Evolutionary conservation across 306 rosid genomes (phyloP), one percentile per base, ranked within the genome.

Genomic region (Bauhinia variegata): DNA sequence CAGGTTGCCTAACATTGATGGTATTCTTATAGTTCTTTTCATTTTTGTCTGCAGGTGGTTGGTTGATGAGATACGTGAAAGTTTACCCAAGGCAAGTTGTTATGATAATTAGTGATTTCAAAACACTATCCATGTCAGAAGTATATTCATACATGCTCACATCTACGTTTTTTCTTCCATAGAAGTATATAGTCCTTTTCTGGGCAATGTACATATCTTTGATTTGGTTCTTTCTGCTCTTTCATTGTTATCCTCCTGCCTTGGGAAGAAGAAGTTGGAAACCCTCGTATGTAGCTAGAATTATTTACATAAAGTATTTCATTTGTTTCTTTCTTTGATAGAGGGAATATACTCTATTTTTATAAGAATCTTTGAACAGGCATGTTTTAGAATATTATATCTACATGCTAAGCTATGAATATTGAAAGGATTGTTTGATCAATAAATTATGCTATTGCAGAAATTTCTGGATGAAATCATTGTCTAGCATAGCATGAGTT

Each of bases 21-120:
- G 18, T 75, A 17, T 51, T 68, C 60, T 70, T 64, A 11, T 32
- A 18, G 49, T 59, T 63, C 58, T 77, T 58, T 51, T 74, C 37
- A 66, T 60, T 41, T 77, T 76, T 49, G 64, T 70, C 58, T 68
- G 66, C 82, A 93, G 98, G 80, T 93, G 98, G 98, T 73, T 93
- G 88, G 52, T 93, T 82, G 98, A 88, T 65, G 98, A 93, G 81
- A 85, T 93, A 14, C 69, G 64, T 51, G 98, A 93, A 73, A 93
- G 95, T 83, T 80, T 93, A 75, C 95, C 96, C 38, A 83, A 89
- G 91, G 97, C 67, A 83, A 83, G 89, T 64, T 75, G 46, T 56
- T 53, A 52, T 57, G 14, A 34, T 19, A 56, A 12, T 19, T 23
- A 14, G 63, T 68, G 57, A 58, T 76, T 73, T 64, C 42, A 49